A percentile compares a stretch with the other conserved stretches of the same genome.
Conservation (phyloP, 345 rosid genomes). For the Eucalyptus victrix region DNA sequence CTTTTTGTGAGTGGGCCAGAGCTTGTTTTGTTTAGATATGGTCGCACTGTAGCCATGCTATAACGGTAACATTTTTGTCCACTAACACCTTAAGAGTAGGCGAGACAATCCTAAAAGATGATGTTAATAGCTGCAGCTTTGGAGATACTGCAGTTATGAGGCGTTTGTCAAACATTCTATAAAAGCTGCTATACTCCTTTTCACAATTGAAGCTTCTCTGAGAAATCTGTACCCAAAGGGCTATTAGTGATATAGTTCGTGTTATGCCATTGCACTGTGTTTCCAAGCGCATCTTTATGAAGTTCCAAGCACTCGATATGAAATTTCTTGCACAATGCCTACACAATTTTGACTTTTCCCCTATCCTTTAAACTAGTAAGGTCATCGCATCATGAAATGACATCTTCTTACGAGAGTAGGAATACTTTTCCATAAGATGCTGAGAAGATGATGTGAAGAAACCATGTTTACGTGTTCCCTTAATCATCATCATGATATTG, state of each 20-base stretch:
- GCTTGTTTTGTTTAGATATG: not conserved
- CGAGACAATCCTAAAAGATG: not conserved
- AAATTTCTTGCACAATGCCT: not conserved
- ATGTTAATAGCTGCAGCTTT: not conserved
- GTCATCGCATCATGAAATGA: not conserved
- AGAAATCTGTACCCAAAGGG: not conserved
- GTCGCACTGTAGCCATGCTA: not conserved
- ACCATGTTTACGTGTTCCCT: not conserved
- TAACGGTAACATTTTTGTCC: not conserved
- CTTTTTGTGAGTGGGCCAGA: not conserved
- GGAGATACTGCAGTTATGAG: not conserved
- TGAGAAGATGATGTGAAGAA: not conserved
- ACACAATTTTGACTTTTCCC: not conserved
- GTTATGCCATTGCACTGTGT: not conserved
- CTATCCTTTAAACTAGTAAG: not conserved
- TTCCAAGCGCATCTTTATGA: not conserved
- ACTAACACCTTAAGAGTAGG: not conserved
- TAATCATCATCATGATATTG: not conserved
- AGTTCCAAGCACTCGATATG: not conserved
- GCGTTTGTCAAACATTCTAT: not conserved
- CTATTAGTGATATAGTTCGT: not conserved
- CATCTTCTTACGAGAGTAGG: not conserved
- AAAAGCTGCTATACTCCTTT: not conserved
- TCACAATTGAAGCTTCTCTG: not conserved
- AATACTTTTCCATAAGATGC: not conserved